These are phyloP conservation scores for Pharnaceum exiguum DNA, from an alignment of 148 eudicot species.

Conservation along the genomic window DNA sequence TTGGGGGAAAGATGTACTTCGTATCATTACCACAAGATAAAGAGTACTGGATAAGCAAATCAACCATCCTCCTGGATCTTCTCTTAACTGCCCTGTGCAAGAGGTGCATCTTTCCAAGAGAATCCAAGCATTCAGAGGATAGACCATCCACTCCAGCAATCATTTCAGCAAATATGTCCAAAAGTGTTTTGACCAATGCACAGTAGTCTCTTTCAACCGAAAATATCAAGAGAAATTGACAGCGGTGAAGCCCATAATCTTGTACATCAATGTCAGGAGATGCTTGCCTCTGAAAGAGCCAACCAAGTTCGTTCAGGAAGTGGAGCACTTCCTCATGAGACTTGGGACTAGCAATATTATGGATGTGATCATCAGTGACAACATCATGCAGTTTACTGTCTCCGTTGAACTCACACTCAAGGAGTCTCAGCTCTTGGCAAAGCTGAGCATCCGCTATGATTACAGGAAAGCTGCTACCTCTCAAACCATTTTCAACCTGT, in stretches of 20 bases:
- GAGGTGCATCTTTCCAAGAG: constrained; percentile 22
- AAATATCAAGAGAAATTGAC: constrained; percentile 29
- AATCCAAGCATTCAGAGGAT: constrained; percentile 16
- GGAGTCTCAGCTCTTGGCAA: constrained; percentile 68
- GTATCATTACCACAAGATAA: constrained; percentile 20
- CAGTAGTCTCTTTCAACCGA: constrained; percentile 32
- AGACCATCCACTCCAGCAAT: constrained; percentile 18
- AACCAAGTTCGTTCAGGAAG: constrained; percentile 32
- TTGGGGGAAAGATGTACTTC: constrained; percentile 57
- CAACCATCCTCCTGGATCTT: constrained; percentile 58
- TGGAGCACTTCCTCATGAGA: constrained; percentile 21
- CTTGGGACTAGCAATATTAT: constrained; percentile 11
- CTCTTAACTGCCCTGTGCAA: constrained; percentile 52
- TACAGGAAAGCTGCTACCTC: constrained; percentile 65
- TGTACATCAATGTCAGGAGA: constrained; percentile 14
- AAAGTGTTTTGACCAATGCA: constrained; percentile 24
- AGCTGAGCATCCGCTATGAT: constrained; percentile 64
- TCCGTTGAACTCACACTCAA: constrained; percentile 48
- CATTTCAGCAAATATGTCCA: constrained; percentile 20
- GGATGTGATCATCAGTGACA: constrained; percentile 7
- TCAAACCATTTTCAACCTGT: constrained; percentile 77
- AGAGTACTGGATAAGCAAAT: constrained; percentile 57
- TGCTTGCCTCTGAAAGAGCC: constrained; percentile 31
- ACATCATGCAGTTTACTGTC: constrained; percentile 21
- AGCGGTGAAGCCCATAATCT: constrained; percentile 22